Evolutionary conservation across 306 rosid genomes (phyloP).

Genomic region (Acacia confusa): DNA sequence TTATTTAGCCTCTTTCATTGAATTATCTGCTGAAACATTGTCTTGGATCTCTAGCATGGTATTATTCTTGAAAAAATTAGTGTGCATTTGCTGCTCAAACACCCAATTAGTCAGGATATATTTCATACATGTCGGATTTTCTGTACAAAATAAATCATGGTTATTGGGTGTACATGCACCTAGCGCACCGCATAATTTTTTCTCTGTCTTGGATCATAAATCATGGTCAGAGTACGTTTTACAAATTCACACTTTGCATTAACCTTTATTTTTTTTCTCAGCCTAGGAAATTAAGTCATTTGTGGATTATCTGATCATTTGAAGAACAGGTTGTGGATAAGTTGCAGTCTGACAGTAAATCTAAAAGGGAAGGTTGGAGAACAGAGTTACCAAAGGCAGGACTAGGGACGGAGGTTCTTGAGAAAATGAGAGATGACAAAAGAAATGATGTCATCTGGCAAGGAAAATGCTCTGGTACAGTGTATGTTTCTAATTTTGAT

Average conservation of each 20-base stretch:
- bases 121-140: neutral
- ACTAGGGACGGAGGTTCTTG: slow-evolving; percentile 64
- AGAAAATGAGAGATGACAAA: slow-evolving; percentile 74
- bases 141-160: neutral
- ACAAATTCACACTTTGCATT: neutral
- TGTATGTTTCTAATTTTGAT: slow-evolving; percentile 63
- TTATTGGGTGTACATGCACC: neutral
- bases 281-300: slow-evolving; percentile 16
- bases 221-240: slow-evolving; percentile 3
- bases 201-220: neutral
- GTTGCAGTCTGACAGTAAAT: slow-evolving; percentile 66
- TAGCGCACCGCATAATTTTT: neutral
- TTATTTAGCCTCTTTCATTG: neutral
- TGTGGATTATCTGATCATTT: slow-evolving; percentile 33
- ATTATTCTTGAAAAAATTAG: neutral
- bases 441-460: slow-evolving; percentile 76
- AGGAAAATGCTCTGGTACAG: slow-evolving; percentile 99
- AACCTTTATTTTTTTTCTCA: slow-evolving; percentile 5
- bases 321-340: slow-evolving; percentile 78
- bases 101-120: neutral
- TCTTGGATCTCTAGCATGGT: neutral
- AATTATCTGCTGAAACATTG: slow-evolving; percentile 15
- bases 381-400: slow-evolving; percentile 70
- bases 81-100: neutral
- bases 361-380: slow-evolving; percentile 77